Conservation (phyloP, 1,139 yeast species). For the Protomyces lactucae-debilis region DNA sequence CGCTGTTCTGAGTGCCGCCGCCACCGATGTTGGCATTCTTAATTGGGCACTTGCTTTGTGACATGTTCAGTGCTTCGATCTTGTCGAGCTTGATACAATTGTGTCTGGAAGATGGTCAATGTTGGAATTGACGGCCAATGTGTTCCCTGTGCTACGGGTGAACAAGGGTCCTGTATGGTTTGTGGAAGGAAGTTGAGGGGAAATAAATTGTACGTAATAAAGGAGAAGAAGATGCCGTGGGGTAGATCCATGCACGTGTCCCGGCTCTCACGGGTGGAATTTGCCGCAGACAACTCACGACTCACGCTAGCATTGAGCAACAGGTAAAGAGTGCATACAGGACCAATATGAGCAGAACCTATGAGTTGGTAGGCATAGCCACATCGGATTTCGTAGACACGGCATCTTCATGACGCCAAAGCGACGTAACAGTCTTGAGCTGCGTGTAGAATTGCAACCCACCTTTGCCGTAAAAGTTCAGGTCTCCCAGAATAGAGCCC, state of each 20-base stretch:
- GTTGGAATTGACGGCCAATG: neutral
- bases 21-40: neutral
- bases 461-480: constrained; percentile 74
- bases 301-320: too few species aligned
- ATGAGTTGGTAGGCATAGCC: constrained; percentile 57
- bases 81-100: neutral
- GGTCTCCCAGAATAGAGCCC: constrained; percentile 71
- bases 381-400: constrained; percentile 51
- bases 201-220: neutral
- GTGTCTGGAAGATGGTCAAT: neutral
- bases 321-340: too few species aligned
- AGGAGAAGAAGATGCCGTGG: neutral
- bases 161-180: neutral
- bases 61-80: neutral
- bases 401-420: constrained; percentile 60
- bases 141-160: neutral
- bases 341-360: neutral
- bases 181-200: neutral
- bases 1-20: neutral
- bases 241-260: neutral
- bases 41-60: neutral
- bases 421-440: constrained; percentile 68
- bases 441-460: constrained; percentile 69
- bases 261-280: neutral
- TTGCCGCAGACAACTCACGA: too few species aligned